Conservation (phyloP, 306 rosid genomes). For the Crataegus laevigata region DNA sequence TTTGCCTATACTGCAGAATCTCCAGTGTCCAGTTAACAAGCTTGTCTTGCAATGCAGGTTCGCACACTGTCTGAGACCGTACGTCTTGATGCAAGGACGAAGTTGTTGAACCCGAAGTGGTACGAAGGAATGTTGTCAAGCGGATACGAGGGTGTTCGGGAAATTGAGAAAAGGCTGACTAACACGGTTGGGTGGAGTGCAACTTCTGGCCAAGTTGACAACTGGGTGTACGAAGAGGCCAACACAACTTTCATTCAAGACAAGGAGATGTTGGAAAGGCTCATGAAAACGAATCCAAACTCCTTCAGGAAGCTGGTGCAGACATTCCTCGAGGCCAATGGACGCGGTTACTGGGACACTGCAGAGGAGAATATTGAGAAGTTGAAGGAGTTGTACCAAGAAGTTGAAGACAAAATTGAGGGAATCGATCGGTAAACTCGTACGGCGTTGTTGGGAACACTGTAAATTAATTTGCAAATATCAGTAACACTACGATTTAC, state of each 20-base stretch:
- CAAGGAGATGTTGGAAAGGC: slow-evolving; percentile 82
- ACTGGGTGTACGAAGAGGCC: slow-evolving; percentile 99
- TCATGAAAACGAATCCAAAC: slow-evolving; percentile 86
- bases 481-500: slow-evolving; percentile 23
- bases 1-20: background rate
- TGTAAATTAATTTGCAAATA: slow-evolving; percentile 20
- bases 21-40: background rate
- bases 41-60: slow-evolving; percentile 44
- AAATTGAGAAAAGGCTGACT: slow-evolving; percentile 90
- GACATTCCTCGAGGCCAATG: slow-evolving; percentile 94
- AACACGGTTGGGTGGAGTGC: slow-evolving; percentile 99
- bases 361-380: slow-evolving; percentile 71
- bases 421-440: slow-evolving; percentile 69
- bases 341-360: slow-evolving; percentile 98
- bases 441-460: slow-evolving; percentile 6
- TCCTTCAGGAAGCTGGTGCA: slow-evolving; percentile 89
- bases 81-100: slow-evolving; percentile 94
- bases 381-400: slow-evolving; percentile 71
- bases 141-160: slow-evolving; percentile 95
- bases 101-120: slow-evolving; percentile 95
- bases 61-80: slow-evolving; percentile 94
- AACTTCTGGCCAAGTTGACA: slow-evolving; percentile 97
- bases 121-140: slow-evolving; percentile 93
- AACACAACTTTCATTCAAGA: slow-evolving; percentile 88
- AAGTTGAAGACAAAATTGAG: slow-evolving; percentile 97